Base-by-base conservation (phyloP, 768 basidiomycete genomes). In the Collybiopsis luxurians region DNA sequence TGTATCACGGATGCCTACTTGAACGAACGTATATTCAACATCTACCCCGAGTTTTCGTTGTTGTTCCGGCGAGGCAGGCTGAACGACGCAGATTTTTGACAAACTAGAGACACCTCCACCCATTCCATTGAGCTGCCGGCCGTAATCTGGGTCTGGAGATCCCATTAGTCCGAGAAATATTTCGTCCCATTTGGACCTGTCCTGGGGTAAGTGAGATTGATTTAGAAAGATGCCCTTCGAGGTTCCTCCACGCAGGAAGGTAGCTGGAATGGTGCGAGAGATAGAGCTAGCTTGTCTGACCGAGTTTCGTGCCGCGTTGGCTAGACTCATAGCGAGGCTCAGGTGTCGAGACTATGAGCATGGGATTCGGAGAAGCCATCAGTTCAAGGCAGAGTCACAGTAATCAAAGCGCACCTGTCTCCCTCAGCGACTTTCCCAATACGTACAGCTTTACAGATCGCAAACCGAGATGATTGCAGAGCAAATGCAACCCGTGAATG, bases 131-230 rank as follows among this genome's bases (percentile, higher is more conserved):
- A 91, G 74, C 68, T 92, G 90, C 15, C 87, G 74, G 1, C 81
- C 82, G 61, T 88, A 72, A 54, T 79, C 73, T 2, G 83, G 76
- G 63, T 92, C 90, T 0, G 90, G 90, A 2, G 88, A 90, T n/a
- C 89, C 90, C 88, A 91, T 90, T 13, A 89, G 79, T 0, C 85
- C 80, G 9, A 86, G 77, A 61, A 90, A 86, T 47, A 89, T 82
- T 30, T 72, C 71, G 15, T 73, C 68, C 88, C 87, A 90, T 66
- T 79, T 69, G 0, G 73, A 61, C 13, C 65, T 73, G 55, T 82
- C 73, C 19, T 62, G 55, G 13, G 88, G 87, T 4, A 92, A 79
- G 57, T 79, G 64, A 2, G 69, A 66, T 6, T 75, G 76, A 51
- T 82, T 78, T 15, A 92, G 51, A 65, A 86, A 91, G 44, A 90